Evolutionary conservation across 805 yeast genomes (phyloP), one percentile per base, ranked within the genome.

Genomic region (Cyberlindnera bimundalis): DNA sequence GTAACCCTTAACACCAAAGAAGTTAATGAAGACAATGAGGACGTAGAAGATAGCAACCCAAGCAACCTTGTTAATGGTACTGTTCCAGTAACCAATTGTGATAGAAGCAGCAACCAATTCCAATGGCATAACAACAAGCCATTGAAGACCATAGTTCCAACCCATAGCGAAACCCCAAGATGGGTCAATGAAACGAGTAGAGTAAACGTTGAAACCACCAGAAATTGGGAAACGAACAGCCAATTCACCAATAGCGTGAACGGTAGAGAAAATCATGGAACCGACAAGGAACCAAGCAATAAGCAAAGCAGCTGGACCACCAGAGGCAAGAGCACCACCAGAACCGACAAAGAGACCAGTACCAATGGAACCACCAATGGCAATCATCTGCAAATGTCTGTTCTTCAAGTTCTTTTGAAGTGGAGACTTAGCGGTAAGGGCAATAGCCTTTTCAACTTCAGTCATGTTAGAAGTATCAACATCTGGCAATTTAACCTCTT

Each of bases 321-420:
- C 84, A 21, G 72, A 67, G 23, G 68, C 47, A 35, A 84, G 64
- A 5, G 84, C 76, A 19, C 71, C 61, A 45, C 86, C 85, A 2
- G 88, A 74, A 56, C 88, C 87, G 24, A 86, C 81, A 47, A 86
- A 77, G 39, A 85, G 68, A 56, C 93, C 95, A 8, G 91, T 81
- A 52, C 95, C 96, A 51, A 86, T 84, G 45, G 84, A 74, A 31
- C 91, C 90, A 50, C 91, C 93, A 46, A 85, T 69, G 37, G 93
- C 89, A 66, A 85, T 84, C 81, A 84, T 74, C 48, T 83, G 84
- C 49, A 85, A 64, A 58, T 84, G 91, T 58, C 89, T 71, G 17
- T 48, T 38, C 29, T 45, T 49, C 32, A 51, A 37, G 31, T 77
- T 71, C 50, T 76, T 78, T 37, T 51, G 52, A 19, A 51, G 34